Conservation (phyloP, 2,329 filamentous ascomycete species). For the Pestalotiopsis sp. region DNA sequence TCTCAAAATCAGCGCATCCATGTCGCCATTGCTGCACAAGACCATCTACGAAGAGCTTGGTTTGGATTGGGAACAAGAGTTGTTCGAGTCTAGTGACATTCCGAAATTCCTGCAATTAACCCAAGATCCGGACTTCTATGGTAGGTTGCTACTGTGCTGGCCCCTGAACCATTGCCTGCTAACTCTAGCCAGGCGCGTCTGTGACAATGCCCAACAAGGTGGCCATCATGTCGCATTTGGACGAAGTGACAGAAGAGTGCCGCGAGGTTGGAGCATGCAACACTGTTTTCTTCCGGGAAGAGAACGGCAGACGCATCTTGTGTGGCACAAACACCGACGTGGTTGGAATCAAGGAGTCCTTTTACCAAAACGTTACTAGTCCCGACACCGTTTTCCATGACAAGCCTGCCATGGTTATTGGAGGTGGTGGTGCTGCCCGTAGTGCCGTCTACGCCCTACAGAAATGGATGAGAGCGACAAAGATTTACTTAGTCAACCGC, state of each 20-base stretch:
- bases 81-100: constrained; percentile 56
- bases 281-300: constrained; percentile 69
- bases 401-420: constrained; percentile 72
- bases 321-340: constrained; percentile 84
- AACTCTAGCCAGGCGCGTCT: constrained; percentile 56
- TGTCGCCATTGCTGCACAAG: constrained; percentile 58
- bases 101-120: constrained; percentile 52
- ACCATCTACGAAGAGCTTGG: constrained; percentile 54
- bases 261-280: constrained; percentile 78
- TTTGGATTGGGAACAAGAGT: constrained; percentile 53
- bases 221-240: constrained; percentile 72
- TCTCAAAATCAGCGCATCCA: constrained; percentile 56
- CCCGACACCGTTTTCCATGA: constrained; percentile 53
- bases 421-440: constrained; percentile 78
- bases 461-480: constrained; percentile 67
- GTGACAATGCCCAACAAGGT: constrained; percentile 89
- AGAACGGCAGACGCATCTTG: constrained; percentile 51
- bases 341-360: constrained; percentile 75
- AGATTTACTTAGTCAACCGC: constrained; percentile 79
- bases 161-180: neutral
- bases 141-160: constrained; percentile 35
- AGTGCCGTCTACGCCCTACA: constrained; percentile 76
- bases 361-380: constrained; percentile 57
- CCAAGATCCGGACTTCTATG: constrained; percentile 63
- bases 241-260: constrained; percentile 74